A percentile compares a stretch with the other conserved stretches of the same genome.
Evolutionary conservation across 2,329 filamentous ascomycete genomes (phyloP).

Genomic region (Hortaea werneckii): DNA sequence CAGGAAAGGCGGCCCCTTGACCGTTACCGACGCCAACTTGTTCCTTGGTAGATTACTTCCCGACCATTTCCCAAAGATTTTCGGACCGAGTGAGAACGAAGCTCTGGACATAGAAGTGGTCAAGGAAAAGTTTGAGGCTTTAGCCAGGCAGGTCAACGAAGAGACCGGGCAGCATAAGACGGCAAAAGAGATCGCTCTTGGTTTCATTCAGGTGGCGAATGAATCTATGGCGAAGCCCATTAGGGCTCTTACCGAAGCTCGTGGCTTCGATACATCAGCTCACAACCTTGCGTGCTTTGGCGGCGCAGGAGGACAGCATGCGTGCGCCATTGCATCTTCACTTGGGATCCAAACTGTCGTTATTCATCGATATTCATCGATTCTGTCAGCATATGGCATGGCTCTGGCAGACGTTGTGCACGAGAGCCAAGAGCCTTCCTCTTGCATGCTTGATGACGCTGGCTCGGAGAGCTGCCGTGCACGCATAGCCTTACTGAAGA

Average conservation of each 20-base stretch:
- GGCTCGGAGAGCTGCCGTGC: conserved; percentile 42
- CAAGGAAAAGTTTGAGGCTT: conserved; percentile 7
- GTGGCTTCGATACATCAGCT: conserved; percentile 75
- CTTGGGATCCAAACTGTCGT: conserved; percentile 73
- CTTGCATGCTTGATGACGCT: conserved; percentile 45
- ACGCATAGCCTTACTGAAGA: conserved; percentile 23
- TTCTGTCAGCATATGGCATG: conserved; percentile 82
- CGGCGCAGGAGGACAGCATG: conserved; percentile 78
- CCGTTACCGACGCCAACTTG: conserved; percentile 27
- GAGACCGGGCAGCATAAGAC: conserved; percentile 42
- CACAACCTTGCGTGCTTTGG: conserved; percentile 81
- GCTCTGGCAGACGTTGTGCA: conserved; percentile 81
- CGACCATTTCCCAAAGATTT: conserved; percentile 25
- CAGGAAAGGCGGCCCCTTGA: conserved; percentile 26
- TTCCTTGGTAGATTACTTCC: conserved; percentile 24
- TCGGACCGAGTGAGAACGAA: conserved; percentile 23
- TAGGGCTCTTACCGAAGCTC: conserved; percentile 74
- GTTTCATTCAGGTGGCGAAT: conserved; percentile 76
- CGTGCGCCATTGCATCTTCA: conserved; percentile 70
- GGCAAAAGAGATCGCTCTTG: conserved; percentile 71
- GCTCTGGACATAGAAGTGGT: conserved; percentile 12
- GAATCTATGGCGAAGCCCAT: conserved; percentile 82
- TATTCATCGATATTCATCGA: conserved; percentile 73
- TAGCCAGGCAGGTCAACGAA: conserved; percentile 13
- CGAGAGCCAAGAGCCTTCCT: conserved; percentile 66